These are phyloP conservation scores for Crucihimalaya himalaica DNA, from an alignment of 345 rosid genomes.

Conservation along the genomic window DNA sequence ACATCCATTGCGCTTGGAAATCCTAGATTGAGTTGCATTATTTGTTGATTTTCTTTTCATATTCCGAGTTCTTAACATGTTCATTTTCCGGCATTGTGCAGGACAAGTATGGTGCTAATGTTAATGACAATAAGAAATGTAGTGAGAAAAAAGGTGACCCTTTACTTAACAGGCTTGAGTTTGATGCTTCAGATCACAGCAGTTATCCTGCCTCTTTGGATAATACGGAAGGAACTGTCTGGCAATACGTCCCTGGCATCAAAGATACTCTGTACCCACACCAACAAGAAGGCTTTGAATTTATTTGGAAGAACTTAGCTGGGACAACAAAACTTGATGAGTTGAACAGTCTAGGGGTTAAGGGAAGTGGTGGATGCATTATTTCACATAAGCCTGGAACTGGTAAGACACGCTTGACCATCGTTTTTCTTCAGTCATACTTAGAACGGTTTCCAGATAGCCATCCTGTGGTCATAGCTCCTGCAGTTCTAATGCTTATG, in stretches of 20 bases:
- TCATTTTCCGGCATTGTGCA: constrained; percentile 24
- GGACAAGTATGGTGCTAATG: constrained; percentile 38
- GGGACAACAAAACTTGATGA: constrained; percentile 64
- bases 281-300: constrained; percentile 81
- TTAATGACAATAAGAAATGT: constrained; percentile 27
- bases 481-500: constrained; percentile 57
- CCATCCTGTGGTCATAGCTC: constrained; percentile 74
- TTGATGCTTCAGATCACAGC: constrained; percentile 16
- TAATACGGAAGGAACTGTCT: constrained; percentile 56
- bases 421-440: constrained; percentile 66
- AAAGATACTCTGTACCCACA: constrained; percentile 55
- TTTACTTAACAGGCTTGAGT: constrained; percentile 27
- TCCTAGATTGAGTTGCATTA: constrained; percentile 5
- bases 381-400: constrained; percentile 89
- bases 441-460: constrained; percentile 53
- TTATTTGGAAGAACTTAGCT: constrained; percentile 73
- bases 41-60: neutral
- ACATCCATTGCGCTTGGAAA: constrained; percentile 10
- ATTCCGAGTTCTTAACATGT: constrained; percentile 8
- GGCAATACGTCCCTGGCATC: constrained; percentile 67
- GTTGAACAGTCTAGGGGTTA: constrained; percentile 39
- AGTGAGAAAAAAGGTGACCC: constrained; percentile 31
- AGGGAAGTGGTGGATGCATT: constrained; percentile 58
- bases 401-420: constrained; percentile 80
- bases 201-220: constrained; percentile 3